These are phyloP conservation scores for Suhomyces coccinellae DNA, from an alignment of 1,139 yeast species.

Conservation along the genomic window DNA sequence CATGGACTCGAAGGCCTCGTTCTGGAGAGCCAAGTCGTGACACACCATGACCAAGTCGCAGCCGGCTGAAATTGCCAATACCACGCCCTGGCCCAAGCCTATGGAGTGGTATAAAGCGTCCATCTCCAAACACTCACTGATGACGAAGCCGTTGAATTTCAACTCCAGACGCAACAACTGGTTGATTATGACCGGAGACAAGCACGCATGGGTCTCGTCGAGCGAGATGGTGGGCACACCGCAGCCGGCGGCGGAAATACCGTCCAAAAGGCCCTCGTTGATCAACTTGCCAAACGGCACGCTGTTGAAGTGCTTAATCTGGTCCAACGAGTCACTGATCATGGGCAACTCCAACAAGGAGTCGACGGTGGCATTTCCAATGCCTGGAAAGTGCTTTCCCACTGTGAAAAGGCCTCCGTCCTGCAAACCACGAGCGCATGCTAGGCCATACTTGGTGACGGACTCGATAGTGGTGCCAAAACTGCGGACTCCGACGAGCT, in stretches of 20 bases:
- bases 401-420: constrained; percentile 59
- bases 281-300: constrained; percentile 56
- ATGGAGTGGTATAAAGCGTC: constrained; percentile 63
- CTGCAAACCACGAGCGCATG: constrained; percentile 55
- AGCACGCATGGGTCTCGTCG: constrained; percentile 64
- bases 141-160: constrained; percentile 59
- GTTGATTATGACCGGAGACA: constrained; percentile 57
- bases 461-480: constrained; percentile 64
- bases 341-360: constrained; percentile 58
- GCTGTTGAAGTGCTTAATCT: constrained; percentile 51
- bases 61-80: constrained; percentile 61
- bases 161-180: constrained; percentile 54
- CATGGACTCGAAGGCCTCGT: constrained; percentile 58
- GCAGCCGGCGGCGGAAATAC: constrained; percentile 65
- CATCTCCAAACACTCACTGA: constrained; percentile 66
- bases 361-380: constrained; percentile 63
- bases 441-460: constrained; percentile 55
- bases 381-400: constrained; percentile 70
- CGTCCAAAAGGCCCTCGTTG: constrained; percentile 51
- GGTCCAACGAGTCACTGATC: constrained; percentile 57
- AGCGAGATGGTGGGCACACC: constrained; percentile 66
- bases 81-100: constrained; percentile 68
- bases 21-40: constrained; percentile 55
- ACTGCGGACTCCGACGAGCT: constrained; percentile 61
- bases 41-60: constrained; percentile 69